phyloP scores from a whole-genome alignment of 805 yeast genomes.

The Citeromyces matritensis region DNA sequence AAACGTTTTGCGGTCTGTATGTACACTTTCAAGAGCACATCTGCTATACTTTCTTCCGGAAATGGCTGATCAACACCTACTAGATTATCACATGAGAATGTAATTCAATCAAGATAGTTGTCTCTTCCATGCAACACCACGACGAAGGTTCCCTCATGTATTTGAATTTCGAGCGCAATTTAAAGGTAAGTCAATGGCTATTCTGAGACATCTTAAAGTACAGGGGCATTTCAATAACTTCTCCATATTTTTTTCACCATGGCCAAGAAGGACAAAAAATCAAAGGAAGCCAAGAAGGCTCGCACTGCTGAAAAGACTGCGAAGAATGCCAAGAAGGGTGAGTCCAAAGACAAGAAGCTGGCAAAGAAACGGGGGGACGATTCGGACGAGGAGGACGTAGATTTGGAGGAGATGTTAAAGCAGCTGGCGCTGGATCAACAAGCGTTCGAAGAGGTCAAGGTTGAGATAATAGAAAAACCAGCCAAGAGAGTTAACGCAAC shows the following conservation, averaged over 20 bases:
- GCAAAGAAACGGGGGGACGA: constrained; percentile 65
- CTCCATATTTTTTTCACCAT: constrained; percentile 20
- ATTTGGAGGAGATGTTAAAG: constrained; percentile 70
- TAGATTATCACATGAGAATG: background rate
- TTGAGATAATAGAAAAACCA: constrained; percentile 47
- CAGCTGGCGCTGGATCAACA: constrained; percentile 72
- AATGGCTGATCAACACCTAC: background rate
- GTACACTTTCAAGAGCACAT: too few relatives aligned
- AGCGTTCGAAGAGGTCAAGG: constrained; percentile 53
- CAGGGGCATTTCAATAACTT: too few relatives aligned
- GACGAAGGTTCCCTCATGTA: background rate
- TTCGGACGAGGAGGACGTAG: constrained; percentile 71
- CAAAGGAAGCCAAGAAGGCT: constrained; percentile 85
- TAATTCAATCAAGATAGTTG: background rate
- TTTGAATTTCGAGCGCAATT: background rate
- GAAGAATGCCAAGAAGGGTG: constrained; percentile 65
- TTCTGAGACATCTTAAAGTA: background rate
- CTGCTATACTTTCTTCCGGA: too few relatives aligned
- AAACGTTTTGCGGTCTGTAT: too few relatives aligned
- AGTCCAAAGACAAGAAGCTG: constrained; percentile 54
- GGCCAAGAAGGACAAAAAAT: constrained; percentile 80
- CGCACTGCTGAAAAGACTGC: constrained; percentile 70
- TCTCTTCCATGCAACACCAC: background rate
- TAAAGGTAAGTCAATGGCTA: background rate
- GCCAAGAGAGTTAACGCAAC: constrained; percentile 58